Base-by-base conservation (phyloP, 2,329 filamentous ascomycete species). In the Alternaria postmessia region DNA sequence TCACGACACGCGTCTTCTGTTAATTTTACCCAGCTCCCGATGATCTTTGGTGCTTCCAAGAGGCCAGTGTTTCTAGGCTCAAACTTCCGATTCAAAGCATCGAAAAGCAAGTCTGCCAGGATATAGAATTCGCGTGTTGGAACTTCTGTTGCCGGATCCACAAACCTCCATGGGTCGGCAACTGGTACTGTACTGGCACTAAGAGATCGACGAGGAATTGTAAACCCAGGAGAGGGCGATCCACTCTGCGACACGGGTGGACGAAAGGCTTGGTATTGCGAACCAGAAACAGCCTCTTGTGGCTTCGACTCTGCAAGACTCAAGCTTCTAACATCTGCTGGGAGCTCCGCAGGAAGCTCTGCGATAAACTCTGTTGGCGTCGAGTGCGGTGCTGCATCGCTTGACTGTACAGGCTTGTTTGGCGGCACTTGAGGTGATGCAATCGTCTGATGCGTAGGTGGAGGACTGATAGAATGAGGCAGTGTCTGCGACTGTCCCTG, bases 41-140 rank as follows among this genome's bases (percentile, higher is more conserved):
- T 43, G 2, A 78, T 61, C 54, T 78, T 78, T 32, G 64, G 69
- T 11, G 72, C 75, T 51, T 78, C 75, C 8, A 78, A 54, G 54
- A 77, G 51, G 7, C 75, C 74, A 14, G 74, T 77, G 57, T 71
- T 72, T n/a, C 71, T 67, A 8, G 75, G 75, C 46, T 77, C 75
- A 48, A 69, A 76, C 49, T 67, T 75, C n/a, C 67, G 57, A 43
- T 78, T 74, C 22, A 78, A 42, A 7, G 67, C 67, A 54, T 78
- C 75, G 48, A 75, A 78, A 11, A 78, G 48, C 44, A 78, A 43
- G 46, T 78, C 75, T 11, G 75, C 75, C 20, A 78, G 64, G 11
- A 75, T 69, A 24, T 75, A 77, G 55, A 78, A 78, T 43, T 78
- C 75, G 28, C 72, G 67, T 6, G 75, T 78, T 11, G 75, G 74